Evolutionary conservation across 2,329 filamentous ascomycete genomes (phyloP), one percentile per base, ranked within the genome.

Genomic region (Penicillium italicum): DNA sequence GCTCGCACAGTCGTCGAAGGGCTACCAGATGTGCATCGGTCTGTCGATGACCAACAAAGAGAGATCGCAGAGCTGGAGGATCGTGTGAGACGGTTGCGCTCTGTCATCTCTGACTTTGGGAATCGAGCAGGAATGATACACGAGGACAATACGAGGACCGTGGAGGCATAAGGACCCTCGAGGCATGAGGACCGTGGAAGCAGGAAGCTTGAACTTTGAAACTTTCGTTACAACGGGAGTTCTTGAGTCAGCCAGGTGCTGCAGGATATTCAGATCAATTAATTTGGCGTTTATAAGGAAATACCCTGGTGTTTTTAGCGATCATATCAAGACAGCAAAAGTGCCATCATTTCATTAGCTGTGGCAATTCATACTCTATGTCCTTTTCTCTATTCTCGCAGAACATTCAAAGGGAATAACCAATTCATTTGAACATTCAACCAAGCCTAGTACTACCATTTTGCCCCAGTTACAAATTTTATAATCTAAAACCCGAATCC

Each of bases 1-100:
- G 91, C 92, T 47, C 81, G 89, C 47, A 80, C 64, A 3, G 73
- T 75, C 11, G 70, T 79, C 11, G 70, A 73, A 46, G 67, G 63
- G 34, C 61, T 80, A 37, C 76, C 77, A 10, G 77, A 79, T 59
- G 66, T 77, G n/a, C 64, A 76, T 8, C 69, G 76, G 33, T 72
- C 71, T 12, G 70, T 78, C 14, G 66, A 66, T 10, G 76, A 80
- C 44, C 77, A 79, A 63, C 71, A 77, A 50, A 63, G 54, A 14
- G 77, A 79, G 61, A 78, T 80, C 42, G 54, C 59, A 30, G 70
- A 73, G 53, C 65, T 80, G 36, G 71, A 78, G 62, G 66, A 68
- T 50, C 71, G 68, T 28, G 73, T 78, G 54, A 61, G 57, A 45
- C 68, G 71, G 42, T 65, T 79, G 47, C 74, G 67, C 40, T 70